Conservation (phyloP, 768 basidiomycete genomes). For the Heimioporus sp. region DNA sequence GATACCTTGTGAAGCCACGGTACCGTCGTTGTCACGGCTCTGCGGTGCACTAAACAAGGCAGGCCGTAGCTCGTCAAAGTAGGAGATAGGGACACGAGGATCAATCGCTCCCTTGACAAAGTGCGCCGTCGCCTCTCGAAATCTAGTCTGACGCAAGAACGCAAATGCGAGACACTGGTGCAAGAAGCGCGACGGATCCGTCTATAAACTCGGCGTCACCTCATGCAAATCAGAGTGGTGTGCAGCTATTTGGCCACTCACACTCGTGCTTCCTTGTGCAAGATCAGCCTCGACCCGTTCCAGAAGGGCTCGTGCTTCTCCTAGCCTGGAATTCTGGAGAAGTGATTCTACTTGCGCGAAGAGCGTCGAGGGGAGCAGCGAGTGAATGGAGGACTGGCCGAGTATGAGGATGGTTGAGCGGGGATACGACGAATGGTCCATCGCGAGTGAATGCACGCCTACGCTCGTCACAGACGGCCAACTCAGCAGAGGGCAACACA, state of each 20-base stretch:
- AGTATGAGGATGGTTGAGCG: constrained; percentile 69
- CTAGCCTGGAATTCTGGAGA: constrained; percentile 59
- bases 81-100: constrained; percentile 76
- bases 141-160: constrained; percentile 74
- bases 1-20: background rate
- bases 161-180: constrained; percentile 83
- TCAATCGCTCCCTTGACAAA: constrained; percentile 82
- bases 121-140: constrained; percentile 78
- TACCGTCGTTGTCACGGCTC: background rate
- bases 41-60: constrained; percentile 44
- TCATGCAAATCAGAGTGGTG: background rate
- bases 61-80: constrained; percentile 76
- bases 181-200: constrained; percentile 71
- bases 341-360: constrained; percentile 71
- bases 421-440: constrained; percentile 45
- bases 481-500: too few species aligned
- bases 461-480: too few species aligned
- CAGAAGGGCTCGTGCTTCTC: constrained; percentile 61
- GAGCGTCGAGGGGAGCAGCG: constrained; percentile 68
- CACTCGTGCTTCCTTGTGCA: constrained; percentile 7
- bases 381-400: constrained; percentile 55
- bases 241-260: constrained; percentile 9
- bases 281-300: constrained; percentile 49
- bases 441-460: constrained; percentile 4
- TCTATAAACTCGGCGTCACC: constrained; percentile 32